These are phyloP conservation scores for Ceratocystis papillata DNA, from an alignment of 2,329 filamentous ascomycete species.

Conservation along the genomic window DNA sequence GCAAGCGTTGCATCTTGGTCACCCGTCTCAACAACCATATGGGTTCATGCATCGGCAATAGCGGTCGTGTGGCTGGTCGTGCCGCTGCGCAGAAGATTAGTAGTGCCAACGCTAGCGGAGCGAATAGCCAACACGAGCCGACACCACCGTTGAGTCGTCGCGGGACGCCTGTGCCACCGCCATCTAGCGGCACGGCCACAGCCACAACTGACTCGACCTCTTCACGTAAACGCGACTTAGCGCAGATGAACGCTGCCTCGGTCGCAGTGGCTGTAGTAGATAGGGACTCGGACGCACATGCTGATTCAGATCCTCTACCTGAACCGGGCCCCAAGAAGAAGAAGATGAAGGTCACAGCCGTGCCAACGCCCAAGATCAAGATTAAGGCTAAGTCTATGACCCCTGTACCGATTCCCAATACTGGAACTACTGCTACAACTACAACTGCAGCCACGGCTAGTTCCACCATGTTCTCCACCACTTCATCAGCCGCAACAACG, in stretches of 20 bases:
- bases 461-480: constrained; percentile 13
- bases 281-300: constrained; percentile 7
- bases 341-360: constrained; percentile 40
- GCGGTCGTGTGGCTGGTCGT: constrained; percentile 51
- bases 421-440: constrained; percentile 22
- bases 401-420: constrained; percentile 23
- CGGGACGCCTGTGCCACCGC: constrained; percentile 44
- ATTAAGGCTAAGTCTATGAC: constrained; percentile 42
- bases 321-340: constrained; percentile 45
- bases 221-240: constrained; percentile 47
- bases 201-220: constrained; percentile 41
- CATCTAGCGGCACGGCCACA: background rate
- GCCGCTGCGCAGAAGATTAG: constrained; percentile 54
- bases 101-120: constrained; percentile 40
- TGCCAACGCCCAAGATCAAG: constrained; percentile 34
- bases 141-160: constrained; percentile 54
- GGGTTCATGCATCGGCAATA: constrained; percentile 57
- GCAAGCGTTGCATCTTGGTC: constrained; percentile 54
- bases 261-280: constrained; percentile 40
- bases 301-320: background rate
- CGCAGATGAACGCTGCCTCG: constrained; percentile 41
- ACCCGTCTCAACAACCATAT: constrained; percentile 58
- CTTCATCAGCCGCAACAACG: constrained; percentile 19
- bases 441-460: background rate
- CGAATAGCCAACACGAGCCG: constrained; percentile 42